Percentiles rank a stretch among this genome's conserved stretches.
These are phyloP conservation scores for Truncatella angustata DNA, from an alignment of 2,329 filamentous ascomycete species.

Conservation along the genomic window DNA sequence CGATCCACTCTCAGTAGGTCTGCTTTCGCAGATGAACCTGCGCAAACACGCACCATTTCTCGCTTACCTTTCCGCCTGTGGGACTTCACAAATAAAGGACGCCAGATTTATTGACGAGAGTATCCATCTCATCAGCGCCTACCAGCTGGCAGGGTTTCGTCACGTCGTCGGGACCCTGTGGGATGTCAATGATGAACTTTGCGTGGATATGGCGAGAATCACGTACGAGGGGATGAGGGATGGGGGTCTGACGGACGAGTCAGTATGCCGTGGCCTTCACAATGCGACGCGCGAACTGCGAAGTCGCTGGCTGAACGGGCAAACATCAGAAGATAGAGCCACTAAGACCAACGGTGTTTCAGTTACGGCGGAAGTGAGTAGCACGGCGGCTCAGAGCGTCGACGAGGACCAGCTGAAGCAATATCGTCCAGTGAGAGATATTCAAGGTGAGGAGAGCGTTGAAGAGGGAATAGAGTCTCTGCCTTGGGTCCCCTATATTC, in stretches of 20 bases:
- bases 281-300: not conserved
- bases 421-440: not conserved
- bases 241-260: not conserved
- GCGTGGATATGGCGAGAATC: slow-evolving; percentile 26
- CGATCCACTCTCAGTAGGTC: slow-evolving; percentile 9
- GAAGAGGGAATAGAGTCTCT: too few relatives aligned
- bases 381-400: too few relatives aligned
- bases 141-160: too few relatives aligned
- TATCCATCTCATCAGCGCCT: slow-evolving; percentile 21
- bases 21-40: not conserved
- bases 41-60: not conserved
- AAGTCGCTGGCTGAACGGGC: not conserved
- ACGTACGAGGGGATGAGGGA: slow-evolving; percentile 20
- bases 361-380: too few relatives aligned
- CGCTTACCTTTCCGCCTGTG: not conserved
- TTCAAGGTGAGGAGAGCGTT: not conserved
- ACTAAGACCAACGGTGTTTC: not conserved
- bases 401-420: too few relatives aligned
- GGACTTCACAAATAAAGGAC: not conserved
- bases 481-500: slow-evolving; percentile 7
- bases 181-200: slow-evolving; percentile 31
- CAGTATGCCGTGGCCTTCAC: not conserved
- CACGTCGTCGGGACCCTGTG: too few relatives aligned
- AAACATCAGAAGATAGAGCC: not conserved
- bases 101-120: not conserved